Conservation (phyloP, 148 eudicot species). For the Heliamphora exappendiculata region DNA sequence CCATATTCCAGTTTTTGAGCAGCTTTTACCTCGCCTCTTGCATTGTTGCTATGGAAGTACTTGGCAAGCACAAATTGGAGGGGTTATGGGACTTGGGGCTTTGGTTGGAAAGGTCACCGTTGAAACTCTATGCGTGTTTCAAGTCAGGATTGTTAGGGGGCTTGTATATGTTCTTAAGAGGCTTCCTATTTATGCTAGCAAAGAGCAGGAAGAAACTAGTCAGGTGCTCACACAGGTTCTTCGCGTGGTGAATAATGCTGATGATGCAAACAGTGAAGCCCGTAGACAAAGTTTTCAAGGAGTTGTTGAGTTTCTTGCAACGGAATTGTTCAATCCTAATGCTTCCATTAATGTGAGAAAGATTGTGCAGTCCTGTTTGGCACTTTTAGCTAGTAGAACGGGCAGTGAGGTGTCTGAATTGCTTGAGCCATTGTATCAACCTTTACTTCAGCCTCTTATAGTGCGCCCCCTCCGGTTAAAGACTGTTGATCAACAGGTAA, state of each 20-base stretch:
- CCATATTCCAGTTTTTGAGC: slow-evolving; percentile 85
- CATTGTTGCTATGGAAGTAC: slow-evolving; percentile 91
- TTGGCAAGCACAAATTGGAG: slow-evolving; percentile 98
- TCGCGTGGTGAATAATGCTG: slow-evolving; percentile 97
- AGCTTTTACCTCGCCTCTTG: slow-evolving; percentile 84
- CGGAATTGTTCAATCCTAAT: slow-evolving; percentile 81
- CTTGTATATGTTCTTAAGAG: slow-evolving; percentile 87
- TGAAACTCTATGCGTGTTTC: slow-evolving; percentile 72
- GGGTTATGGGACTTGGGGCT: slow-evolving; percentile 92
- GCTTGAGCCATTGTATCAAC: slow-evolving; percentile 90
- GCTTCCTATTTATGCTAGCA: slow-evolving; percentile 84
- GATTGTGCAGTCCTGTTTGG: slow-evolving; percentile 90
- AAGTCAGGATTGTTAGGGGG: slow-evolving; percentile 75
- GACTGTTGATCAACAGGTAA: slow-evolving; percentile 97
- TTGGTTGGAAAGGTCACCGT: slow-evolving; percentile 95
- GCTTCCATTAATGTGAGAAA: slow-evolving; percentile 78
- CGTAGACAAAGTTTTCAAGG: slow-evolving; percentile 87
- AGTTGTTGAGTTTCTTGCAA: slow-evolving; percentile 87
- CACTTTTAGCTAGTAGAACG: slow-evolving; percentile 95
- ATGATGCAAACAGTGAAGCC: slow-evolving; percentile 92
- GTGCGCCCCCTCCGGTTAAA: slow-evolving; percentile 78
- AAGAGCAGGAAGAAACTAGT: slow-evolving; percentile 94
- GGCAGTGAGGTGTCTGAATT: slow-evolving; percentile 97
- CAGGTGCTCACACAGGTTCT: slow-evolving; percentile 92
- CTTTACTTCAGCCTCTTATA: slow-evolving; percentile 87